Conservation (phyloP, 208 protist species). For the Leptomonas pyrrhocoris region DNA sequence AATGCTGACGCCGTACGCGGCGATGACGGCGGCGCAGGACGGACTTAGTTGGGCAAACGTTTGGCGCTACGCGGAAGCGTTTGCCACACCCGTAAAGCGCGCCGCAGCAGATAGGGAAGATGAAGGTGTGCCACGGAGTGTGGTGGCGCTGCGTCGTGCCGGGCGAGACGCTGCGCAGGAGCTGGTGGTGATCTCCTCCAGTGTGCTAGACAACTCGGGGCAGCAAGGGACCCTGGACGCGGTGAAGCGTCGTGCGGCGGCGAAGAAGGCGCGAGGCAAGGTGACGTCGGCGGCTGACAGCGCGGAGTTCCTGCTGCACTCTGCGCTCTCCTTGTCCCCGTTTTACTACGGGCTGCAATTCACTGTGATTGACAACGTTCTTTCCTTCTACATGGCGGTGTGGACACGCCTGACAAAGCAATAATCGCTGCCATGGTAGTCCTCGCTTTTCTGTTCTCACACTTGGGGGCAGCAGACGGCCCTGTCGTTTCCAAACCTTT, state of each 20-base stretch:
- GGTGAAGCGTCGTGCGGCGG: conserved; percentile 34
- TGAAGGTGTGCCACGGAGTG: conserved; percentile 33
- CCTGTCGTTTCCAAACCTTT: no score
- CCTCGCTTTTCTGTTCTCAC: neutral
- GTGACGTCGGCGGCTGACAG: conserved; percentile 61
- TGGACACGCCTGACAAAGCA: conserved; percentile 69
- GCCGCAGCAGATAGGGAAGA: conserved; percentile 9
- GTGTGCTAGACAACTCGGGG: conserved; percentile 41
- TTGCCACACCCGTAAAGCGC: neutral
- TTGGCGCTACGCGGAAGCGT: conserved; percentile 8
- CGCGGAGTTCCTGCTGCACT: conserved; percentile 49
- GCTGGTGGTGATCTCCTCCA: conserved; percentile 33
- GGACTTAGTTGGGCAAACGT: conserved; percentile 22
- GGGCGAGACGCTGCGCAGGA: conserved; percentile 54
- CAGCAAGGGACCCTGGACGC: conserved; percentile 47
- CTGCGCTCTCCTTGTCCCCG: conserved; percentile 44
- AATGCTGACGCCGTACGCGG: conserved; percentile 55
- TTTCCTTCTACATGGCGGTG: conserved; percentile 85
- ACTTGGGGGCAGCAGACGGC: no score
- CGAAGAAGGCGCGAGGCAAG: conserved; percentile 25
- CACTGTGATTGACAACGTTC: conserved; percentile 68
- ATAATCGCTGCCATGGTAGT: neutral
- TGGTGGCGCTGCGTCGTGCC: conserved; percentile 48
- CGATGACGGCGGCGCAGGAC: conserved; percentile 17
- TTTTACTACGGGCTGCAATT: conserved; percentile 69